These are phyloP conservation scores for Leccinum solheimii DNA, from an alignment of 1,284 basidiomycete species.

Conservation along the genomic window DNA sequence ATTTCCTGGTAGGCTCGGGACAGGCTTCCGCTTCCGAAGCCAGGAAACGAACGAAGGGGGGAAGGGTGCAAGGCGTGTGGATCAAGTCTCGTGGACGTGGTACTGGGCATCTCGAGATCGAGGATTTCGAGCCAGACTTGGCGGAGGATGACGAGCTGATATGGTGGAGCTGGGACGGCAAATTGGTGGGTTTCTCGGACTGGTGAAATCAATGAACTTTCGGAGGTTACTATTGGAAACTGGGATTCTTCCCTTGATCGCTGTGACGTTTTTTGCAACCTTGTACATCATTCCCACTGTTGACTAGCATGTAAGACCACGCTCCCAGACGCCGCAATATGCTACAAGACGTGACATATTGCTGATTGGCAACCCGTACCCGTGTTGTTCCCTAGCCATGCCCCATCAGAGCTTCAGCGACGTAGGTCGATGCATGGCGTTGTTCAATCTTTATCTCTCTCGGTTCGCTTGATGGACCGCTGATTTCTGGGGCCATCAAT, in stretches of 20 bases:
- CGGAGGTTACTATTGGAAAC: background rate
- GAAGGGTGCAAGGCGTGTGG: constrained; percentile 61
- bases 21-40: background rate
- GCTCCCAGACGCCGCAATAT: too few relatives aligned
- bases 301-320: background rate
- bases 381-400: too few relatives aligned
- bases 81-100: constrained; percentile 37
- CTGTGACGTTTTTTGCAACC: background rate
- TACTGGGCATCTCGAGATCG: background rate
- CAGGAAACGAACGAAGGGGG: constrained; percentile 33
- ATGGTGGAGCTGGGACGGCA: constrained; percentile 81
- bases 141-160: constrained; percentile 70
- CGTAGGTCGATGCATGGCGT: background rate
- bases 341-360: too few relatives aligned
- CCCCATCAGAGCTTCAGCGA: background rate
- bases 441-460: constrained; percentile 2
- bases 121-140: constrained; percentile 6
- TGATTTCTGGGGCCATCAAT: background rate
- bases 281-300: constrained; percentile 6
- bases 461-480: background rate
- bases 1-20: constrained; percentile 39
- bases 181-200: constrained; percentile 65
- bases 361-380: too few relatives aligned
- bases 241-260: background rate
- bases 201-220: constrained; percentile 44